These are phyloP conservation scores for Termitomyces sp. DNA, from an alignment of 768 basidiomycete species.

Conservation along the genomic window DNA sequence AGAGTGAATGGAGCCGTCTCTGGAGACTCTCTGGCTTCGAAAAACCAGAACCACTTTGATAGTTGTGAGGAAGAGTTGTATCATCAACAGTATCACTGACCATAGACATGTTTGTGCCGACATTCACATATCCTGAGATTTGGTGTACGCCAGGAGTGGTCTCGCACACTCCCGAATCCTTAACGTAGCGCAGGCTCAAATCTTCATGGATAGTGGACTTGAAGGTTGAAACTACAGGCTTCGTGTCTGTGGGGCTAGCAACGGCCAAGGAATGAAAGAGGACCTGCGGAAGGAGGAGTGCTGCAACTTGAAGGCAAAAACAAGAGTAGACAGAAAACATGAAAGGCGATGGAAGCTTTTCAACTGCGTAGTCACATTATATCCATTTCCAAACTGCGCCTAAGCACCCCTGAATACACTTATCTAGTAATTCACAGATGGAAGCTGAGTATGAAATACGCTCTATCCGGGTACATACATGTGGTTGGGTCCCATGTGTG, in stretches of 20 bases:
- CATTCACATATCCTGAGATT: constrained; percentile 60
- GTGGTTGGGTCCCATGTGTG: background rate
- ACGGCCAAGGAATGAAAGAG: too few species aligned
- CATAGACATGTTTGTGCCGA: constrained; percentile 59
- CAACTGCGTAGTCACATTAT: background rate
- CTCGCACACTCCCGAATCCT: constrained; percentile 63
- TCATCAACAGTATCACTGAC: constrained; percentile 62
- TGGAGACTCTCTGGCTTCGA: constrained; percentile 58
- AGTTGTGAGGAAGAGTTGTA: constrained; percentile 55
- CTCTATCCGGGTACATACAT: background rate
- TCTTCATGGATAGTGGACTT: constrained; percentile 22
- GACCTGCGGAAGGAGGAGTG: background rate
- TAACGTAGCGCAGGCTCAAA: constrained; percentile 44
- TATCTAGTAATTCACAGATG: background rate
- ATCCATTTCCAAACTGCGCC: background rate
- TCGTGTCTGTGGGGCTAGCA: background rate
- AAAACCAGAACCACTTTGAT: constrained; percentile 77
- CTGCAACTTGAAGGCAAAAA: background rate
- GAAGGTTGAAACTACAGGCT: constrained; percentile 35
- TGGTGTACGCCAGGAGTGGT: constrained; percentile 61
- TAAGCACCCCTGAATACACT: background rate
- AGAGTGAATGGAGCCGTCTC: constrained; percentile 66
- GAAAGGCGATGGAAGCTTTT: too few species aligned
- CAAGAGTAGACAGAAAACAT: background rate
- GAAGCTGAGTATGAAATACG: background rate